A percentile compares a stretch with the other conserved stretches of the same genome.
Conservation (phyloP, 2,329 filamentous ascomycete genomes). For the Chaetomiaceae sp. region DNA sequence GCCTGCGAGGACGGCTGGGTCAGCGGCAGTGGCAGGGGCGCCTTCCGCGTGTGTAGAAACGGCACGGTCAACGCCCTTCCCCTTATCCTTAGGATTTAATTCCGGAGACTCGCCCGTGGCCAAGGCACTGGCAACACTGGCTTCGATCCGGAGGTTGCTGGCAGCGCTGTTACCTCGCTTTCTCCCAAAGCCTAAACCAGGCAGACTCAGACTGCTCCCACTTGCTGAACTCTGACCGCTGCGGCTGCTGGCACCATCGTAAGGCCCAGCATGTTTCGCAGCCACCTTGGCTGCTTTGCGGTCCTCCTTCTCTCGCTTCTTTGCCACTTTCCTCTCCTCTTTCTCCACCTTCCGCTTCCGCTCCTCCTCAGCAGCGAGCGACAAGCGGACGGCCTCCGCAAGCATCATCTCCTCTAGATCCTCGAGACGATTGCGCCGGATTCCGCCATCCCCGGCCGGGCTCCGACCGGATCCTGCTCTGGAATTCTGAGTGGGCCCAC, state of each 20-base stretch:
- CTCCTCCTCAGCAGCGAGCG: slow-evolving; percentile 89
- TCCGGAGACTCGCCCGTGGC: slow-evolving; percentile 36
- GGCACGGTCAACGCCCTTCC: slow-evolving; percentile 63
- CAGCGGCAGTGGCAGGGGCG: slow-evolving; percentile 22
- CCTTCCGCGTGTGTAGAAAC: slow-evolving; percentile 27
- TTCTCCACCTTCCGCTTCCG: slow-evolving; percentile 76
- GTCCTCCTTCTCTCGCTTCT: slow-evolving; percentile 76
- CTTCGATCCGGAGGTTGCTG: slow-evolving; percentile 57
- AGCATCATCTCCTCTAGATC: slow-evolving; percentile 98
- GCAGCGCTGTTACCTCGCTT: slow-evolving; percentile 56
- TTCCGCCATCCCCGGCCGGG: slow-evolving; percentile 22
- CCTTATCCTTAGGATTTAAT: slow-evolving; percentile 48
- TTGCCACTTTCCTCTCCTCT: slow-evolving; percentile 79
- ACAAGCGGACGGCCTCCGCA: slow-evolving; percentile 89
- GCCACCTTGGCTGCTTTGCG: slow-evolving; percentile 78
- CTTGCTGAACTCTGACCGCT: slow-evolving; percentile 49
- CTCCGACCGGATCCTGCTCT: slow-evolving; percentile 31
- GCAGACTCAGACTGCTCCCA: slow-evolving; percentile 61
- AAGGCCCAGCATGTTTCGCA: slow-evolving; percentile 36
- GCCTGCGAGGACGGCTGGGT: slow-evolving; percentile 25
- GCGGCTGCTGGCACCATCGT: slow-evolving; percentile 37
- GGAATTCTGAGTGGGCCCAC: slow-evolving; percentile 33
- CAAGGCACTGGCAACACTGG: slow-evolving; percentile 45
- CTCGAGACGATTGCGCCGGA: slow-evolving; percentile 57
- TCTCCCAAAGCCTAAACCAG: slow-evolving; percentile 54